Percentiles rank a stretch among this genome's conserved stretches.
These are phyloP conservation scores for Rhodotorula toruloides DNA, from an alignment of 768 basidiomycete species.

Conservation along the genomic window DNA sequence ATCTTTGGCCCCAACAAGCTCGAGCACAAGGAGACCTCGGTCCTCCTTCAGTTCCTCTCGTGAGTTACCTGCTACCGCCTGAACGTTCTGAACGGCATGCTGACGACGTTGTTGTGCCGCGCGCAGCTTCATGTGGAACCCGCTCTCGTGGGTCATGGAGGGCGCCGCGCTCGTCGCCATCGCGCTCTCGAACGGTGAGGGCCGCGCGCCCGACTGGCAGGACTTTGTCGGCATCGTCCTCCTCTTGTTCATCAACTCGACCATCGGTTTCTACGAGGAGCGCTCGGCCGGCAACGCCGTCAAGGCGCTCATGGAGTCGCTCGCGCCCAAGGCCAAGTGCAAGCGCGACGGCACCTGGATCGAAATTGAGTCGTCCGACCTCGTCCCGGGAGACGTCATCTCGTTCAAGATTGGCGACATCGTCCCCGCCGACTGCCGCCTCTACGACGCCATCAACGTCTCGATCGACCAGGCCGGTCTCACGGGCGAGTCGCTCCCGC, in stretches of 20 bases:
- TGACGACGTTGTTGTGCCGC: not conserved
- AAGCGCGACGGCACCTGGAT: slow-evolving; percentile 77
- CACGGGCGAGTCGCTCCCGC: slow-evolving; percentile 93
- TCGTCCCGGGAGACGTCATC: slow-evolving; percentile 93
- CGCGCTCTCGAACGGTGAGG: slow-evolving; percentile 86
- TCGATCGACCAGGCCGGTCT: slow-evolving; percentile 98
- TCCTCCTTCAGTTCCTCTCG: slow-evolving; percentile 61
- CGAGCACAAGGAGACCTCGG: slow-evolving; percentile 81
- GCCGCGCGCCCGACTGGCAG: slow-evolving; percentile 84
- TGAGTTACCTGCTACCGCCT: slow-evolving; percentile 35
- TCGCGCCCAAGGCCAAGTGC: slow-evolving; percentile 94
- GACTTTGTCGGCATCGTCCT: slow-evolving; percentile 96
- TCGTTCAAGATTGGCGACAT: slow-evolving; percentile 99
- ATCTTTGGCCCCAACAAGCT: slow-evolving; percentile 96
- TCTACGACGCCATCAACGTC: slow-evolving; percentile 92
- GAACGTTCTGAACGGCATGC: not conserved
- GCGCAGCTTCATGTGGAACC: slow-evolving; percentile 92
- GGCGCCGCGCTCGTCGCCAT: slow-evolving; percentile 82
- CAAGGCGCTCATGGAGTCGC: slow-evolving; percentile 98
- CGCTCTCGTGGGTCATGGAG: slow-evolving; percentile 99
- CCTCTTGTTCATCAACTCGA: slow-evolving; percentile 84
- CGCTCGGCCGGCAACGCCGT: slow-evolving; percentile 96
- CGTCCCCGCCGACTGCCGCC: slow-evolving; percentile 94
- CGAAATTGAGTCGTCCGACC: slow-evolving; percentile 81
- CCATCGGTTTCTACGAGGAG: slow-evolving; percentile 97